Evolutionary conservation across 164 flowering plant genomes (phyloP), one percentile per base, ranked within the genome.

Genomic region (Stephania yunnanensis): DNA sequence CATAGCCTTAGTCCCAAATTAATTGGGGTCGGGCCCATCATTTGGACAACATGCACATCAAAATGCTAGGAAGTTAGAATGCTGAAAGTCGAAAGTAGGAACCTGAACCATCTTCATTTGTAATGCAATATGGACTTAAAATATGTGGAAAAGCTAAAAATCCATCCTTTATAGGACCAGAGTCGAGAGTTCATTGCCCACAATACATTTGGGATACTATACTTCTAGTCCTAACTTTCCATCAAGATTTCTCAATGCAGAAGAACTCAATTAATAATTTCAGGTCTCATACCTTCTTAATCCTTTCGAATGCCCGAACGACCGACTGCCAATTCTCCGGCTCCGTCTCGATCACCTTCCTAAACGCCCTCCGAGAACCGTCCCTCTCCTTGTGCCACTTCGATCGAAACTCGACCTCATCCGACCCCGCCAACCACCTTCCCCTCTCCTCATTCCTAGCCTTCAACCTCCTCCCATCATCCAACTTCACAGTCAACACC

Each of bases 261-360:
- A 58, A 58, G 19, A 61, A 61, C 25, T 20, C 9, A 61, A 61
- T 61, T 29, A 17, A 46, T 0, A 12, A 50, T 52, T 71, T 11
- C 7, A 71, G 30, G 69, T 7, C n/a, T 22, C 8, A 50, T 78
- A 92, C 98, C 97, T 95, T 95, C 75, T 89, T 84, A 74, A 93
- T 84, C 79, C 83, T 85, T 82, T 93, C 91, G 70, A 95, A 95
- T 10, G 94, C 85, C n/a, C 72, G 76, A 64, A 95, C 93, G 31
- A 95, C 97, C 1, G 90, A 90, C 88, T 95, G 95, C 97, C 97
- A 93, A 79, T 92, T 88, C 81, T 92, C 94, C 0, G 93, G 95
- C 79, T 88, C 86, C 0, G 92, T 83, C 68, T 95, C 97, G 66
- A 95, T 31, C 77, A 92, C 88, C 80, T 74, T 87, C 78, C 80